Evolutionary conservation across 257 asterid genomes (phyloP), one percentile per base, ranked within the genome.

Genomic region (Ilex asprella): DNA sequence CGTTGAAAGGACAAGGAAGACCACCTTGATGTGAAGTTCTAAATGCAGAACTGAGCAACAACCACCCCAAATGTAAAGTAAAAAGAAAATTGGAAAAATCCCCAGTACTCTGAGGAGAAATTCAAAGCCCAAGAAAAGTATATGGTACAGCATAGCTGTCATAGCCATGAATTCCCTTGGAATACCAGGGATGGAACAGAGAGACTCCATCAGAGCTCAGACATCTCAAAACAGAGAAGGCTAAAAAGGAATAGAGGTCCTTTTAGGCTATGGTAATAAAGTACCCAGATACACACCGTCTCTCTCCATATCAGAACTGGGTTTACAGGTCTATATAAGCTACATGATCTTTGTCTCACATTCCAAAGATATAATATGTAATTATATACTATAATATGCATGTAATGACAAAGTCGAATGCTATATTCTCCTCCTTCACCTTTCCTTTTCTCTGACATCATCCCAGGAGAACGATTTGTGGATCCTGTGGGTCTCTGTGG

Each of bases 271-370:
- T 70, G 69, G 30, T 65, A 60, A 75, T 76, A 76, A 68, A 76
- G 52, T 4, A 46, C 52, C 52, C n/a, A 46, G n/a, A 46, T 46
- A 14, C 52, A 46, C 13, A 46, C 1, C 1, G 11, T 46, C 52
- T 46, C 13, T 46, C 52, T 46, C 52, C n/a, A 46, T 46, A 46
- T 46, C 52, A 71, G 79, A 76, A 72, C 81, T 67, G 77, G 54
- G 57, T 67, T 67, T 59, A 75, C 82, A 77, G 75, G 79, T 46
- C 87, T 81, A 80, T n/a, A 54, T 29, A 63, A 67, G 56, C 78
- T 75, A 69, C 31, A 59, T 63, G 70, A 76, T 79, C 88, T 82
- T 67, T 64, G 70, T 76, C 78, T 81, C 72, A 81, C 83, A 79
- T 66, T 67, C 56, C 58, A 59, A 75, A 77, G 86, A 77, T 75